These are phyloP conservation scores for Dothideomycetes sp. DNA, from an alignment of 2,329 filamentous ascomycete species.

Conservation along the genomic window DNA sequence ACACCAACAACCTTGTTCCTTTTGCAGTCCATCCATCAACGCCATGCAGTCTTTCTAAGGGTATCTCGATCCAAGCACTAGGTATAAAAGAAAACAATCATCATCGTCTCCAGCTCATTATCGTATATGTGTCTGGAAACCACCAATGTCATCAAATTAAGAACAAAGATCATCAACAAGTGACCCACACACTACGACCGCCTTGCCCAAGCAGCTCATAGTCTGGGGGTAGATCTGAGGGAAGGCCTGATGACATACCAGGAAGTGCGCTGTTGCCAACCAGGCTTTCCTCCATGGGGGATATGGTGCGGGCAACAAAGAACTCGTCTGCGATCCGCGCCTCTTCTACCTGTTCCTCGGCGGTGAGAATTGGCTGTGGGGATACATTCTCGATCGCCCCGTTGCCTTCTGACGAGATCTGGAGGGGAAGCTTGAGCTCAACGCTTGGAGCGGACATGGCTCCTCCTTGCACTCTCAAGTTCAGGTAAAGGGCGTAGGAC, in stretches of 20 bases:
- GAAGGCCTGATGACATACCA: not conserved
- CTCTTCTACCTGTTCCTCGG: slow-evolving; percentile 15
- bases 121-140: no score
- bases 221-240: slow-evolving; percentile 5
- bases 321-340: slow-evolving; percentile 19
- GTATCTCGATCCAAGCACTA: no score
- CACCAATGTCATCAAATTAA: no score
- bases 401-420: slow-evolving; percentile 24
- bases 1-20: no score
- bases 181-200: not conserved
- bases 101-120: no score
- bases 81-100: no score
- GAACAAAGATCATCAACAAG: no score
- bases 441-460: slow-evolving; percentile 18
- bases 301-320: slow-evolving; percentile 24
- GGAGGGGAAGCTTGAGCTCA: slow-evolving; percentile 33
- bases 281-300: slow-evolving; percentile 17
- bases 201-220: slow-evolving; percentile 4
- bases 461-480: slow-evolving; percentile 38
- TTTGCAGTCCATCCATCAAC: no score
- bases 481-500: slow-evolving; percentile 49
- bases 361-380: slow-evolving; percentile 10
- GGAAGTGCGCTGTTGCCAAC: slow-evolving; percentile 14
- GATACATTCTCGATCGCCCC: slow-evolving; percentile 8
- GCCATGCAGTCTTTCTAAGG: no score